Base-by-base conservation (phyloP, 805 yeast genomes). In the Saccharomycopsis schoenii region DNA sequence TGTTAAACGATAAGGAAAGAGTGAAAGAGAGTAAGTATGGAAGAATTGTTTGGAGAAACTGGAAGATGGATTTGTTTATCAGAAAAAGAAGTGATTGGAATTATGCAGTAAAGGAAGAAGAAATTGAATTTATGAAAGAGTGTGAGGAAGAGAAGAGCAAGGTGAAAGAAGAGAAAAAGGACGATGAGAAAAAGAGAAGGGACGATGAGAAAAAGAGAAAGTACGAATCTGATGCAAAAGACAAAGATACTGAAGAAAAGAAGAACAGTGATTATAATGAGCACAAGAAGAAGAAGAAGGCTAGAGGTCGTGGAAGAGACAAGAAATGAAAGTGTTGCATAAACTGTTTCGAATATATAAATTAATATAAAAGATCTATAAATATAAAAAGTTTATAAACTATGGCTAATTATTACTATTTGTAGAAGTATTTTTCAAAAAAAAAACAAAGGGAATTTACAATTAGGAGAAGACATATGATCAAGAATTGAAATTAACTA, bases 31-130 rank as follows among this genome's bases (percentile, higher is more conserved):
- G 96, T 69, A 81, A 77, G 12, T 94, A 93, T 69, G 99, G 99
- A 41, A 83, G 86, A 69, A 80, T 84, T 67, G 98, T 94, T 1
- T 94, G 97, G 98, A 89, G 86, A 71, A 93, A 93, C 71, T 94
- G 97, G 97, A 75, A 81, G 37, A 80, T 93, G 85, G 98, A 94
- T 70, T 73, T 85, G 67, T 93, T 83, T 68, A 70, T 76, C 11
- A 79, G 96, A 69, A 84, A 85, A 72, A 81, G 85, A 71, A 82
- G 77, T 68, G 97, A 91, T 68, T 93, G 98, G 98, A 89, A 87
- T 72, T 74, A 67, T 61, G 66, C 81, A 43, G 77, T 85, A 17
- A 88, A 83, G 62, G 80, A 81, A 55, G 80, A 80, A 66, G 82
- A 80, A 63, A 66, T 70, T 51, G 79, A 73, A 51, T 66, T 77